Conservation (phyloP, 2,329 filamentous ascomycete species). For the Alternaria consortialis region DNA sequence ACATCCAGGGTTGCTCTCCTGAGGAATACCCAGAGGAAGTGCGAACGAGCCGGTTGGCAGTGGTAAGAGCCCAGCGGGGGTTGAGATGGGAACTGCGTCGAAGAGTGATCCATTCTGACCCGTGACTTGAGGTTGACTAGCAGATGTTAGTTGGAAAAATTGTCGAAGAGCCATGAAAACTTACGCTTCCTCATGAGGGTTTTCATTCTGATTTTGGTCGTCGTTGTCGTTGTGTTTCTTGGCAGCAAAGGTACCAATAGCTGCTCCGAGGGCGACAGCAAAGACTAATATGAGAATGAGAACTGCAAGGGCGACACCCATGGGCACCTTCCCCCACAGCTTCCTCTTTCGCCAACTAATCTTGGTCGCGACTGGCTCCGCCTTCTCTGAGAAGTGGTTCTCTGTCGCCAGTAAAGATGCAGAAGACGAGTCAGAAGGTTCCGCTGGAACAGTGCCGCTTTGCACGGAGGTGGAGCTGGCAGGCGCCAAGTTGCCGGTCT, state of each 20-base stretch:
- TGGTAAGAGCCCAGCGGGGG: slow-evolving; percentile 55
- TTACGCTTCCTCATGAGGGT: slow-evolving; percentile 42
- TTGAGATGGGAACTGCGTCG: slow-evolving; percentile 62
- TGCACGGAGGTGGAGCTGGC: slow-evolving; percentile 21
- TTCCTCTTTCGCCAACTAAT: slow-evolving; percentile 53
- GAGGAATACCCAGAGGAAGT: slow-evolving; percentile 58
- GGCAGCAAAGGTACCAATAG: slow-evolving; percentile 63
- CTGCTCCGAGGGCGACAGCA: slow-evolving; percentile 61
- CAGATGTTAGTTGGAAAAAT: slow-evolving; percentile 24
- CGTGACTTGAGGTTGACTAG: slow-evolving; percentile 56
- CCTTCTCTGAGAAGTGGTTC: slow-evolving; percentile 40
- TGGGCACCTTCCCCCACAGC: slow-evolving; percentile 59
- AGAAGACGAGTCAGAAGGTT: slow-evolving; percentile 41
- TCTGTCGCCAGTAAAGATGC: slow-evolving; percentile 38
- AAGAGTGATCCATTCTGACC: slow-evolving; percentile 56
- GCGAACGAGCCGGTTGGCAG: slow-evolving; percentile 61
- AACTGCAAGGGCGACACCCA: slow-evolving; percentile 60
- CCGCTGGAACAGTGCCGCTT: slow-evolving; percentile 30
- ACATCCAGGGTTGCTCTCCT: slow-evolving; percentile 60
- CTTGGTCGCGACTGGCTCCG: slow-evolving; percentile 32
- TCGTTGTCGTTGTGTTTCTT: slow-evolving; percentile 44
- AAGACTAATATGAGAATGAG: slow-evolving; percentile 57
- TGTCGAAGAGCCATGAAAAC: slow-evolving; percentile 13
- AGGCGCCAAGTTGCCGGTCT: slow-evolving; percentile 36
- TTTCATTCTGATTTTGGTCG: slow-evolving; percentile 21